phyloP scores from a whole-genome alignment of 2,329 filamentous ascomycete genomes.

The Penicillium corylophilum region DNA sequence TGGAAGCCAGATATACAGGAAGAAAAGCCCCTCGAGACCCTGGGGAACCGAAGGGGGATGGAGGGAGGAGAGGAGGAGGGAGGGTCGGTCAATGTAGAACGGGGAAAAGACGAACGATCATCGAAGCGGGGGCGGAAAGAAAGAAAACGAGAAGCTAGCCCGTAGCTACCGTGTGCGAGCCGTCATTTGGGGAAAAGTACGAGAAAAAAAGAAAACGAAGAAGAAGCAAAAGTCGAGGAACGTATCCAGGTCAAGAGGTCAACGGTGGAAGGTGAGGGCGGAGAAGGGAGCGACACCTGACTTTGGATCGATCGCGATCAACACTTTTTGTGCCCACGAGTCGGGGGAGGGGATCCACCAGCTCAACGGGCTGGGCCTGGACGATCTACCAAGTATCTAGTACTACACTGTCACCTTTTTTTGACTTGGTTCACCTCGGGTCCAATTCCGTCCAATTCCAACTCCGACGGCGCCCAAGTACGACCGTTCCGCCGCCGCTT shows the following conservation, averaged over 20 bases:
- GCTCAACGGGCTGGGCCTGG: not conserved
- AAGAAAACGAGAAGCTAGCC: conserved; percentile 15
- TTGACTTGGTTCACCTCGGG: conserved; percentile 1
- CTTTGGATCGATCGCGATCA: not conserved
- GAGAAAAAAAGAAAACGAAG: not conserved
- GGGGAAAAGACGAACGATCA: conserved; percentile 37
- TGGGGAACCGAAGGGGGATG: conserved; percentile 26
- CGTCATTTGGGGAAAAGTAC: conserved; percentile 19
- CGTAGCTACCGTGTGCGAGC: conserved; percentile 15
- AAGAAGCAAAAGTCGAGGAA: not conserved
- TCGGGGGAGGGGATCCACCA: not conserved
- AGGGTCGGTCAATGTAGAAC: conserved; percentile 39
- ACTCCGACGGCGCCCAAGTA: conserved; percentile 10
- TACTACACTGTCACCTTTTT: not conserved
- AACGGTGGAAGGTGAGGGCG: not conserved
- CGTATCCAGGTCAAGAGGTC: not conserved
- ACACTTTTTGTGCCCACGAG: not conserved
- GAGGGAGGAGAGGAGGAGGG: conserved; percentile 21
- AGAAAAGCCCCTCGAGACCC: conserved; percentile 27
- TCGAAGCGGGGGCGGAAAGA: conserved; percentile 40
- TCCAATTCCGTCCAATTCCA: too few species aligned
- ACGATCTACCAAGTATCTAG: not conserved
- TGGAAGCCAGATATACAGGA: conserved; percentile 33
- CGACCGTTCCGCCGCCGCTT: conserved; percentile 1
- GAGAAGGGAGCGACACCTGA: conserved; percentile 6